These are phyloP conservation scores for Paxillus involutus DNA, from an alignment of 768 basidiomycete genomes.

Conservation along the genomic window DNA sequence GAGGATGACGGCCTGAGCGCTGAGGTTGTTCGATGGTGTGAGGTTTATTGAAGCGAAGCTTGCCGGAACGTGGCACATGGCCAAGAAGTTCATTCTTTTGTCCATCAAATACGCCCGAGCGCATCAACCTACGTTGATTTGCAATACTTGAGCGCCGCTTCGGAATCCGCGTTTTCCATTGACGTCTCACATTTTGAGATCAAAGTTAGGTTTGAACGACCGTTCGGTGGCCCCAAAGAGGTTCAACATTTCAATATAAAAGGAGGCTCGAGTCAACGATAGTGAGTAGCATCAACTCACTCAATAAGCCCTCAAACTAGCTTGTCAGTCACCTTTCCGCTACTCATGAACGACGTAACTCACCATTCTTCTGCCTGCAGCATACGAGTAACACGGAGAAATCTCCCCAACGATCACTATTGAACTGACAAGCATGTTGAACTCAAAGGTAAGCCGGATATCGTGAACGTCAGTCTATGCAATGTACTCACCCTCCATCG, in stretches of 20 bases:
- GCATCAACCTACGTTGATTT: too few species aligned
- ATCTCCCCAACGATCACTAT: not conserved
- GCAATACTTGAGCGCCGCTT: not conserved
- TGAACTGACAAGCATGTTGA: conserved; percentile 6
- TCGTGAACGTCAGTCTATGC: not conserved
- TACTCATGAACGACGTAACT: not conserved
- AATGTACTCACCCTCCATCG: not conserved
- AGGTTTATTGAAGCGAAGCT: too few species aligned
- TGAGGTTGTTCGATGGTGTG: too few species aligned
- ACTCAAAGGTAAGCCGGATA: conserved; percentile 4
- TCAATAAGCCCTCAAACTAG: not conserved
- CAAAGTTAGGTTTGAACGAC: not conserved
- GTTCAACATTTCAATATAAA: conserved; percentile 12
- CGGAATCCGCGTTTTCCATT: not conserved
- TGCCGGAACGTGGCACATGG: too few species aligned
- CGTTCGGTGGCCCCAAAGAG: not conserved
- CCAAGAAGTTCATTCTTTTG: too few species aligned
- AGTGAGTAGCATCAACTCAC: not conserved
- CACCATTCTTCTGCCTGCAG: conserved; percentile 1
- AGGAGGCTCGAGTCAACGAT: not conserved
- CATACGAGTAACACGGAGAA: not conserved
- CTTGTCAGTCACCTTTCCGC: conserved; percentile 8
- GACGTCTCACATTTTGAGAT: not conserved
- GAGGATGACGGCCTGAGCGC: too few species aligned
- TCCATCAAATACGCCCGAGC: too few species aligned